These are phyloP conservation scores for Microthlaspi erraticum DNA, from an alignment of 345 rosid genomes.

Conservation along the genomic window DNA sequence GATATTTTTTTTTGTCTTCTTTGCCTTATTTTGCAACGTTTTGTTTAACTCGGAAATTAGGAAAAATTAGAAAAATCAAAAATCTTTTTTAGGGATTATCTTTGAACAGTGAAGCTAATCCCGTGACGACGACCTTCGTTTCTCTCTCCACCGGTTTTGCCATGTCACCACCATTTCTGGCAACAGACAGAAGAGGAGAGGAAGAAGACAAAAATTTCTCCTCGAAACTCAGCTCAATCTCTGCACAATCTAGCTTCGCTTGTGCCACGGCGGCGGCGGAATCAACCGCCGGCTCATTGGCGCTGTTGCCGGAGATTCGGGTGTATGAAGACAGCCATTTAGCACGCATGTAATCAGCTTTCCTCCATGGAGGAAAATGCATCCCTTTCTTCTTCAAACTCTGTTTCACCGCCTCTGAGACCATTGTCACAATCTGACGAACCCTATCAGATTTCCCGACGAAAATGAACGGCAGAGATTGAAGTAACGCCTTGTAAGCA, in stretches of 20 bases:
- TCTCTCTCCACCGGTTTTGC: constrained; percentile 52
- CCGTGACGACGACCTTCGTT: constrained; percentile 67
- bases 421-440: constrained; percentile 65
- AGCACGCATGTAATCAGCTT: constrained; percentile 79
- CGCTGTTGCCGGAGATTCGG: constrained; percentile 38
- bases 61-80: constrained; percentile 41
- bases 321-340: constrained; percentile 80
- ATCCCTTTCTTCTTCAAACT: constrained; percentile 93
- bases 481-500: constrained; percentile 68
- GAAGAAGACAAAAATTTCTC: constrained; percentile 38
- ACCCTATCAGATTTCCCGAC: constrained; percentile 85
- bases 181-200: background rate
- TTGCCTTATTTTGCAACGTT: constrained; percentile 1
- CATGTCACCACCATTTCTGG: constrained; percentile 34
- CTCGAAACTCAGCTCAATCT: constrained; percentile 64
- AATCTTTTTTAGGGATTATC: constrained; percentile 61
- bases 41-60: constrained; percentile 11
- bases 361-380: constrained; percentile 93
- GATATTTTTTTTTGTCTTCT: background rate
- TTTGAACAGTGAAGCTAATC: constrained; percentile 78
- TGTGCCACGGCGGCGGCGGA: constrained; percentile 23
- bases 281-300: constrained; percentile 14
- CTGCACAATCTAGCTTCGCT: constrained; percentile 40
- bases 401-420: constrained; percentile 87
- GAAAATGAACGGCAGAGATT: constrained; percentile 71